Conservation (phyloP, 2,329 filamentous ascomycete species). For the Thelonectria blattea region DNA sequence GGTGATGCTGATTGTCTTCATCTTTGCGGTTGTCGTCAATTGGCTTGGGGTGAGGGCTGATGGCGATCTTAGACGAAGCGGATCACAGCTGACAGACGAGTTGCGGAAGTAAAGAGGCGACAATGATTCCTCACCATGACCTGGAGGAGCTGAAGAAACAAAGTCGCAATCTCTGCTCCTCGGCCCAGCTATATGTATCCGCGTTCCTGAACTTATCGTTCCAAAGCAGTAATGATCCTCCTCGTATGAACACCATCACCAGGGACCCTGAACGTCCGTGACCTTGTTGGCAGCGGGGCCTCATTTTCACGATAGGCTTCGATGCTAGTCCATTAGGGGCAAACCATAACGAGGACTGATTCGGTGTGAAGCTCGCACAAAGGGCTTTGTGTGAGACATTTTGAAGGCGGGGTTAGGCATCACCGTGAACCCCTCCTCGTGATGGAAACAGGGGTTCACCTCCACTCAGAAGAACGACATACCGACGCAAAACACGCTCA, state of each 20-base stretch:
- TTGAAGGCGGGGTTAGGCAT: neutral
- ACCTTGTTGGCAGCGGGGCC: neutral
- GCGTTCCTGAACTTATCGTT: neutral
- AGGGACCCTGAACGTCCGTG: neutral
- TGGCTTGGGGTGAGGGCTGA: neutral
- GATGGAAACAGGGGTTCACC: neutral
- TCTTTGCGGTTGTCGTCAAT: conserved; percentile 4
- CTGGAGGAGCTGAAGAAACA: neutral
- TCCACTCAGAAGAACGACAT: neutral
- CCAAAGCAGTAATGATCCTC: neutral
- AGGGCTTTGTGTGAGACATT: neutral
- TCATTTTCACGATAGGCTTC: neutral
- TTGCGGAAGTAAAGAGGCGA: neutral
- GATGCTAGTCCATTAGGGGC: neutral
- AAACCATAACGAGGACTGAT: neutral
- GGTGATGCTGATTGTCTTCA: conserved; percentile 25
- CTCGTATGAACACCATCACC: neutral
- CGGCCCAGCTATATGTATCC: neutral
- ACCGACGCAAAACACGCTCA: neutral
- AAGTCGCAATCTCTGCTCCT: neutral
- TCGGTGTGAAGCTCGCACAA: neutral
- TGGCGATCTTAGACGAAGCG: neutral
- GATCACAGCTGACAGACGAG: neutral
- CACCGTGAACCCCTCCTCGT: neutral
- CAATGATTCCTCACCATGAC: neutral